These are phyloP conservation scores for Cymodocea nodosa DNA, from an alignment of 116 monocot species.

Conservation along the genomic window DNA sequence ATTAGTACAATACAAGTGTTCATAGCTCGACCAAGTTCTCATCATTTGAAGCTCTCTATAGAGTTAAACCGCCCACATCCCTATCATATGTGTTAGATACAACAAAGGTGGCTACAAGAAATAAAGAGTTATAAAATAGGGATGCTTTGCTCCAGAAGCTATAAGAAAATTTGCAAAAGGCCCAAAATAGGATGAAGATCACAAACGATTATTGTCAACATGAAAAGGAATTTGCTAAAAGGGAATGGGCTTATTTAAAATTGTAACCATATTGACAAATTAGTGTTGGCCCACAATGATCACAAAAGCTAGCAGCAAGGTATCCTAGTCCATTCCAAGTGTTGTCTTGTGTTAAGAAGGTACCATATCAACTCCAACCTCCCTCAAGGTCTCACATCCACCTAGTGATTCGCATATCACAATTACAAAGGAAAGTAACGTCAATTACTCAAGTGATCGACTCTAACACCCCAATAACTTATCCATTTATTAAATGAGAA, in stretches of 20 bases:
- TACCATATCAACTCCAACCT: background rate
- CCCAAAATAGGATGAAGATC: background rate
- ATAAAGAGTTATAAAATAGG: background rate
- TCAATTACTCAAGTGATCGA: too few relatives aligned
- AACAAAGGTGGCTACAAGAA: too few relatives aligned
- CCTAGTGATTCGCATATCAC: background rate
- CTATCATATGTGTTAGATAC: background rate
- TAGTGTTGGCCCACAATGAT: background rate
- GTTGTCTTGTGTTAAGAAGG: rapidly evolving
- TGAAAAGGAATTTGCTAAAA: background rate
- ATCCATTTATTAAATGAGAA: too few relatives aligned
- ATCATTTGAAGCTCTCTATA: too few relatives aligned
- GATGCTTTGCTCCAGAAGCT: too few relatives aligned
- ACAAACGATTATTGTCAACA: background rate
- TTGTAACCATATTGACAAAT: background rate
- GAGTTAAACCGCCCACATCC: too few relatives aligned
- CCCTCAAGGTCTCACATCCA: background rate
- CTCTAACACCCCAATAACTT: too few relatives aligned
- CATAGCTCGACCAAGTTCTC: too few relatives aligned
- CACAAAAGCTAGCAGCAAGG: background rate
- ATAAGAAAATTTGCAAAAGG: background rate
- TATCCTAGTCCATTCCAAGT: background rate
- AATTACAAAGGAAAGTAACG: background rate
- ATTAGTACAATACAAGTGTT: too few relatives aligned
- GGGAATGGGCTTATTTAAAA: background rate